Evolutionary conservation across 1,284 basidiomycete genomes (phyloP).

Genomic region (Termitomyces sp.): DNA sequence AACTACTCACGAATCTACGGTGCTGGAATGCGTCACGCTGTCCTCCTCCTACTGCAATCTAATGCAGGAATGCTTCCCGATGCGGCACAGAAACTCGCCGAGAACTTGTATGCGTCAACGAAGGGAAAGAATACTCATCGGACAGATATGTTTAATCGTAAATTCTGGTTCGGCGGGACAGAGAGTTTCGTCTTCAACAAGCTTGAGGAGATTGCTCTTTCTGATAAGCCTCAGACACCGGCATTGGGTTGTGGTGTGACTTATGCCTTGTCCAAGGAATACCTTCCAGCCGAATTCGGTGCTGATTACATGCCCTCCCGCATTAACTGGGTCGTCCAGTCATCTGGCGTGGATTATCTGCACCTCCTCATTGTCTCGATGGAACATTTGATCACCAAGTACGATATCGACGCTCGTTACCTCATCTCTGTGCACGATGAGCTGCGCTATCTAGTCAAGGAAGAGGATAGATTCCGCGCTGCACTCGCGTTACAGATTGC

Average conservation of each 20-base stretch:
- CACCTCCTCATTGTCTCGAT: constrained; percentile 95
- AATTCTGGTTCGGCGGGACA: constrained; percentile 96
- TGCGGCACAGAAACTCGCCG: constrained; percentile 77
- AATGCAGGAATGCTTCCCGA: constrained; percentile 78
- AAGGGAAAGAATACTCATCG: constrained; percentile 87
- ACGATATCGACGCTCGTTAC: constrained; percentile 87
- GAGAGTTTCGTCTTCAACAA: constrained; percentile 99
- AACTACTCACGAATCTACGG: constrained; percentile 99
- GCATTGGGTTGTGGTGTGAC: constrained; percentile 94
- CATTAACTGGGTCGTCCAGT: constrained; percentile 99
- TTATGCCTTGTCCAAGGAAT: constrained; percentile 84
- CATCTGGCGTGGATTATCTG: constrained; percentile 96
- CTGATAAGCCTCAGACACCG: constrained; percentile 85
- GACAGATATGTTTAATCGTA: constrained; percentile 63
- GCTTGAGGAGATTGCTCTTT: constrained; percentile 91
- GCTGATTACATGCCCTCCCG: constrained; percentile 92
- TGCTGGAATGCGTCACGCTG: constrained; percentile 92
- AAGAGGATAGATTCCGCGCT: constrained; percentile 83
- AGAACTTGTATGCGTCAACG: constrained; percentile 87
- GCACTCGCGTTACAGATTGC: constrained; percentile 94
- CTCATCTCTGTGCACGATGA: constrained; percentile 98
- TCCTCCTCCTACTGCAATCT: constrained; percentile 84
- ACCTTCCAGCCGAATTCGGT: constrained; percentile 75
- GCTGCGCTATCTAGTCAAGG: constrained; percentile 87
- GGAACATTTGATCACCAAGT: constrained; percentile 81